Evolutionary conservation across 495 filamentous ascomycete species (phyloP).

Genomic region (Trichoderma erinaceum): DNA sequence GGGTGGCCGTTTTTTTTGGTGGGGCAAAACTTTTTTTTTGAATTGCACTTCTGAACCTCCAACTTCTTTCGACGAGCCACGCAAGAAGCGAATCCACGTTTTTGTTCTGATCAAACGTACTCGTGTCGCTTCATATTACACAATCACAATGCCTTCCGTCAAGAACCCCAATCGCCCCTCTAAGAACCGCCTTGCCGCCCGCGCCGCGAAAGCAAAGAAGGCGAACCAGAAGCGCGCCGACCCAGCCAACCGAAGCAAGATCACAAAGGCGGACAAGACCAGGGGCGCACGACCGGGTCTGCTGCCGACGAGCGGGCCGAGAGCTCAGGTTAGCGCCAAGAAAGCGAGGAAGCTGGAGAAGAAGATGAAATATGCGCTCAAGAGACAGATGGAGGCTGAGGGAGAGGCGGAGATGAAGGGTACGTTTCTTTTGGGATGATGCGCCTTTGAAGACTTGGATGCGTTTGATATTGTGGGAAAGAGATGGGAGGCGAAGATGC

Average conservation of each 20-base stretch:
- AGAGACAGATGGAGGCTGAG: slow-evolving; percentile 20
- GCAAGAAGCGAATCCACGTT: neutral
- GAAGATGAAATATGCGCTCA: slow-evolving; percentile 31
- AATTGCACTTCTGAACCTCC: neutral
- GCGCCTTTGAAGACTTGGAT: slow-evolving; percentile 11
- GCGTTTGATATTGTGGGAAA: neutral
- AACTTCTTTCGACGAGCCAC: neutral
- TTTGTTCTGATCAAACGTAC: neutral
- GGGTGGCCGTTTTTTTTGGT: neutral
- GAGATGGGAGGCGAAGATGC: neutral
- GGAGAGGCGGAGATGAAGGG: slow-evolving; percentile 24
- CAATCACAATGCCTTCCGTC: slow-evolving; percentile 31
- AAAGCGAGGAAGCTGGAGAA: slow-evolving; percentile 39
- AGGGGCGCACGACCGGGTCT: slow-evolving; percentile 36
- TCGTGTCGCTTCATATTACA: neutral
- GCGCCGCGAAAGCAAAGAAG: slow-evolving; percentile 26
- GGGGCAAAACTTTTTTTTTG: slow-evolving; percentile 7
- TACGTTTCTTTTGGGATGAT: slow-evolving; percentile 10
- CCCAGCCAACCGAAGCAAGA: slow-evolving; percentile 18
- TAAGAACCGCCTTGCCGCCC: slow-evolving; percentile 35
- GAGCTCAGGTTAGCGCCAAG: slow-evolving; percentile 35
- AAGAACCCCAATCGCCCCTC: slow-evolving; percentile 45
- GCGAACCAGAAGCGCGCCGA: slow-evolving; percentile 17
- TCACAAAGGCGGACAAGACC: slow-evolving; percentile 29
- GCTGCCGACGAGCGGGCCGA: slow-evolving; percentile 39